Percentiles rank a stretch among this genome's conserved stretches.
Conservation (phyloP, 2,329 filamentous ascomycete species). For the Fusarium nematophilum region DNA sequence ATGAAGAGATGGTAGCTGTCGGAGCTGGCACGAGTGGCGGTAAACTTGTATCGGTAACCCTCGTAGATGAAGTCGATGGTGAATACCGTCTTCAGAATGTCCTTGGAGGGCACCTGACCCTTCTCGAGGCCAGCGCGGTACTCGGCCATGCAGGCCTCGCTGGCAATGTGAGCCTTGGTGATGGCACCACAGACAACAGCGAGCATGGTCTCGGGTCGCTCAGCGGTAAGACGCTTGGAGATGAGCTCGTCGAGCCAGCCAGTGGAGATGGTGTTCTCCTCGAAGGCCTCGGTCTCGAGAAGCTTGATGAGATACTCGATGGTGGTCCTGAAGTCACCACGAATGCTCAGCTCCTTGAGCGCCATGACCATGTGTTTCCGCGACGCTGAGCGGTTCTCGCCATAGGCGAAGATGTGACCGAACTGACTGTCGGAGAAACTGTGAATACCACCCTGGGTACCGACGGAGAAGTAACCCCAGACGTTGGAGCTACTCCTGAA, state of each 20-base stretch:
- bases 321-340: conserved; percentile 98
- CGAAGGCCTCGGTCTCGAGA: conserved; percentile 96
- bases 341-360: conserved; percentile 98
- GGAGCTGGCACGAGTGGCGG: conserved; percentile 87
- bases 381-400: conserved; percentile 95
- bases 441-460: conserved; percentile 96
- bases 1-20: conserved; percentile 99
- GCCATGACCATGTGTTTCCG: conserved; percentile 99
- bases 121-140: conserved; percentile 92
- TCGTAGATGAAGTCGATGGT: conserved; percentile 99
- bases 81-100: conserved; percentile 97
- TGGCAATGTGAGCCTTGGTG: conserved; percentile 94
- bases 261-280: conserved; percentile 99
- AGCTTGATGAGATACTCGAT: conserved; percentile 99
- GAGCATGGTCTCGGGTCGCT: conserved; percentile 91
- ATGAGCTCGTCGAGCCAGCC: conserved; percentile 99
- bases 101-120: conserved; percentile 96
- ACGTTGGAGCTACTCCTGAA: conserved; percentile 99
- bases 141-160: conserved; percentile 86
- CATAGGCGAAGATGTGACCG: conserved; percentile 98
- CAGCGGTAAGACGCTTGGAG: conserved; percentile 95
- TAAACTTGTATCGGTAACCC: conserved; percentile 96
- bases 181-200: conserved; percentile 96
- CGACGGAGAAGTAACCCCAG: conserved; percentile 99
- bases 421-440: conserved; percentile 99